A percentile compares a stretch with the other conserved stretches of the same genome.
phyloP scores from a whole-genome alignment of 148 eudicot species.

The Fagopyrum homotropicum region DNA sequence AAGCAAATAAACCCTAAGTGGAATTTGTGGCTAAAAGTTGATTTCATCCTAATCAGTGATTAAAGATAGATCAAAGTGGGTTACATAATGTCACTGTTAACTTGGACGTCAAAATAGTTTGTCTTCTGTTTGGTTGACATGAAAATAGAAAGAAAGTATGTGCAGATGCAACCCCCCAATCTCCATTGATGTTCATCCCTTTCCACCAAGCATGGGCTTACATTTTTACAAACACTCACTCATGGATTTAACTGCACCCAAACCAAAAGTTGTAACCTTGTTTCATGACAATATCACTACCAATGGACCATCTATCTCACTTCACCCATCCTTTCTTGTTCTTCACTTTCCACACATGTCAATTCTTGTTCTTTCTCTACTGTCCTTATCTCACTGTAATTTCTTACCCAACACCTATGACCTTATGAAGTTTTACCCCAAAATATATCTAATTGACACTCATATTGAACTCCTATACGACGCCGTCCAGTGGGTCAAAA shows the following conservation, averaged over 20 bases:
- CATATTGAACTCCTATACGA: no score
- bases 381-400: neutral
- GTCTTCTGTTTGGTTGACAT: conserved; percentile 7
- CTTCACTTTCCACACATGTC: neutral
- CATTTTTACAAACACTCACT: neutral
- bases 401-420: no score
- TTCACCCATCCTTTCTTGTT: neutral
- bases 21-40: no score
- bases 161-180: conserved; percentile 1
- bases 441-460: no score
- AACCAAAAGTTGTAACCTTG: conserved; percentile 10
- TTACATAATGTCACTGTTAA: neutral
- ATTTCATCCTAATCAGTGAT: no score
- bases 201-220: neutral
- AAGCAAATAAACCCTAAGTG: neutral
- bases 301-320: conserved; percentile 6
- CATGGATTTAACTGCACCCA: conserved; percentile 1
- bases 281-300: conserved; percentile 9
- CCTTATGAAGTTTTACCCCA: no score
- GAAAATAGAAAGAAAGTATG: neutral
- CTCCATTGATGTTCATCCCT: neutral
- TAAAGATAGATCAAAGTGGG: neutral
- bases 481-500: no score
- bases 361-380: neutral
- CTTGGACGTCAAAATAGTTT: neutral